Percentiles rank a stretch among this genome's conserved stretches.
phyloP scores from a whole-genome alignment of 23 red algal species.

The Gracilaria domingensis region DNA sequence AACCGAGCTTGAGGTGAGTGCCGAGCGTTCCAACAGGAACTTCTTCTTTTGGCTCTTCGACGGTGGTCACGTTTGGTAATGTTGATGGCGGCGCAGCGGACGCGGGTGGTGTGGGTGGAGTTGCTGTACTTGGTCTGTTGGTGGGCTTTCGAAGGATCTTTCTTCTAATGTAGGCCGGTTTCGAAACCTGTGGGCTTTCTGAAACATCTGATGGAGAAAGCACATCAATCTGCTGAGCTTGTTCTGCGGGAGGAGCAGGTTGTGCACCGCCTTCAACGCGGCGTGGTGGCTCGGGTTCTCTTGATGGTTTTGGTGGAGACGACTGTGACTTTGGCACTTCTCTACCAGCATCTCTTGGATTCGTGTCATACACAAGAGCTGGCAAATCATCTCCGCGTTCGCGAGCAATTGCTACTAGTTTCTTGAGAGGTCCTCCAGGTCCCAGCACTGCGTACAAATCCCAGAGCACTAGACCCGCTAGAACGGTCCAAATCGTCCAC shows the following conservation, averaged over 20 bases:
- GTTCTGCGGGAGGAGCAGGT: background rate
- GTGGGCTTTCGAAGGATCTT: background rate
- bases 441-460: slow-evolving; percentile 88
- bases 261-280: background rate
- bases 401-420: slow-evolving; percentile 64
- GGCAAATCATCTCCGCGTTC: slow-evolving; percentile 82
- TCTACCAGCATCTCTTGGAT: slow-evolving; percentile 66
- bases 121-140: background rate
- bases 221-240: slow-evolving; percentile 13
- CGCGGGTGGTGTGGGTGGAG: background rate
- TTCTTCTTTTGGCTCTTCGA: slow-evolving; percentile 41
- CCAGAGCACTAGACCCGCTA: slow-evolving; percentile 80
- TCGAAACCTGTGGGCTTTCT: slow-evolving; percentile 2
- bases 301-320: background rate
- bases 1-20: slow-evolving; percentile 84
- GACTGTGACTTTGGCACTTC: slow-evolving; percentile 11
- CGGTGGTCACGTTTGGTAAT: background rate
- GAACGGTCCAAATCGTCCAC: slow-evolving; percentile 72
- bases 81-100: background rate
- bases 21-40: slow-evolving; percentile 67
- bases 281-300: background rate
- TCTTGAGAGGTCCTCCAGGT: slow-evolving; percentile 74
- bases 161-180: slow-evolving; percentile 29
- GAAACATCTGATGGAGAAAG: slow-evolving; percentile 23
- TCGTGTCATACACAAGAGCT: slow-evolving; percentile 92